Base-by-base conservation (phyloP, 768 basidiomycete genomes). In the Podaxis sp. region DNA sequence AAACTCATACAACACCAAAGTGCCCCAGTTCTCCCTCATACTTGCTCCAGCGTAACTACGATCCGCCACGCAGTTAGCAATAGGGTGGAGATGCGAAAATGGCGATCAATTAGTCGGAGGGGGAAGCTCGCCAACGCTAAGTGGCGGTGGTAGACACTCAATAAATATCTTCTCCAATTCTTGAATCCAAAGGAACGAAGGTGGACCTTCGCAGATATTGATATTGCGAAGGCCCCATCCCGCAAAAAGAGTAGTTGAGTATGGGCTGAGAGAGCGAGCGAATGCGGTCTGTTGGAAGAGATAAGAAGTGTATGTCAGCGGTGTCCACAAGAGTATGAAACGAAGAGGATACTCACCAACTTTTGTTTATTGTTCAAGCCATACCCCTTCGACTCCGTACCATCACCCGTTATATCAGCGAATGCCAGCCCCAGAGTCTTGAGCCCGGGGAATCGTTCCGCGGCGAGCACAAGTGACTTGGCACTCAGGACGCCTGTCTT, bases 371-470 rank as follows among this genome's bases (percentile, higher is more conserved):
- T 38, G 37, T 53, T 54, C 7, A 29, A 11, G 2, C 15, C 7
- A 25, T 50, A 38, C 29, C 50, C n/a, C 29, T 29, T 52, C 38
- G 25, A 38, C 15, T 58, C 61, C 5, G 17, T 24, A 8, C 55
- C 41, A 33, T 29, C 40, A 29, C 13, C 13, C 25, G 11, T 6
- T 19, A 61, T 53, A 63, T 57, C 55, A n/a, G 54, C 33, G 24
- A 67, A 59, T 7, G 53, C 51, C 49, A 67, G 41, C 40, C 60
- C 51, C 6, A 67, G 59, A 22, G 54, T 27, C 22, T 58, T 43
- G 24, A 67, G 59, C 12, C 46, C 1, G 0, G 66, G 64, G n/a
- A 67, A 54, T 15, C 47, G 37, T 2, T 38, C 22, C 15, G 64
- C 64, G 3, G 61, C 24, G 33, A 63, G 38, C 2, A 36, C 51